Conservation (phyloP, 1,284 basidiomycete species). For the Sphaerobolus stellatus region DNA sequence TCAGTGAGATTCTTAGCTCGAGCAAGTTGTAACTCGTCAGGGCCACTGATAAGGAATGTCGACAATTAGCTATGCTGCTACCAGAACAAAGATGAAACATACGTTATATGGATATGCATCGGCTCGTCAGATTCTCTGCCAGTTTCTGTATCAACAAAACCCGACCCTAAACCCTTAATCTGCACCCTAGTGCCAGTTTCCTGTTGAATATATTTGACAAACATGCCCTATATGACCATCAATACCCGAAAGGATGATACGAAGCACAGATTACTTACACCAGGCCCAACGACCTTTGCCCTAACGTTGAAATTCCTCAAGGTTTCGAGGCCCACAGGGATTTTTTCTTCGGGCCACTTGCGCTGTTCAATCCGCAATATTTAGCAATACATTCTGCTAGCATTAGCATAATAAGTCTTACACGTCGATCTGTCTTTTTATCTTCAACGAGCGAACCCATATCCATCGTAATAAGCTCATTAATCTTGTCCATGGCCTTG, state of each 20-base stretch:
- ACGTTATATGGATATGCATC: constrained; percentile 95
- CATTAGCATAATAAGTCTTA: constrained; percentile 27
- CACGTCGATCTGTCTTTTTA: constrained; percentile 65
- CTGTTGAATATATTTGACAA: constrained; percentile 97
- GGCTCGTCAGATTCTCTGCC: constrained; percentile 89
- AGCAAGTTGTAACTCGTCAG: constrained; percentile 83
- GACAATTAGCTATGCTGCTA: constrained; percentile 11
- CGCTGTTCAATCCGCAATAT: constrained; percentile 43
- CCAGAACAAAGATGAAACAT: constrained; percentile 17
- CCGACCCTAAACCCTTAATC: constrained; percentile 94
- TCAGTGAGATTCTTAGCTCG: constrained; percentile 87
- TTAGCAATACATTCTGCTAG: neutral
- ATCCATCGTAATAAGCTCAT: constrained; percentile 83
- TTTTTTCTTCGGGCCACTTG: constrained; percentile 96
- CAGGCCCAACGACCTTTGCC: constrained; percentile 95
- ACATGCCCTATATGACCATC: constrained; percentile 67
- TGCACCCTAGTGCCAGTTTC: constrained; percentile 98
- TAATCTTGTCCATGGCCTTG: constrained; percentile 77
- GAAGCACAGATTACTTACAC: constrained; percentile 47
- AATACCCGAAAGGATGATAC: neutral
- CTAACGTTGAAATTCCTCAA: constrained; percentile 97
- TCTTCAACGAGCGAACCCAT: constrained; percentile 88
- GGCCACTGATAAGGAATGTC: constrained; percentile 64
- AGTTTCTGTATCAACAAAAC: constrained; percentile 94
- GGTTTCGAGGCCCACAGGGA: constrained; percentile 83